Base-by-base conservation (phyloP, 352 stramenopile genomes). In the Phytopythium delawarense region DNA sequence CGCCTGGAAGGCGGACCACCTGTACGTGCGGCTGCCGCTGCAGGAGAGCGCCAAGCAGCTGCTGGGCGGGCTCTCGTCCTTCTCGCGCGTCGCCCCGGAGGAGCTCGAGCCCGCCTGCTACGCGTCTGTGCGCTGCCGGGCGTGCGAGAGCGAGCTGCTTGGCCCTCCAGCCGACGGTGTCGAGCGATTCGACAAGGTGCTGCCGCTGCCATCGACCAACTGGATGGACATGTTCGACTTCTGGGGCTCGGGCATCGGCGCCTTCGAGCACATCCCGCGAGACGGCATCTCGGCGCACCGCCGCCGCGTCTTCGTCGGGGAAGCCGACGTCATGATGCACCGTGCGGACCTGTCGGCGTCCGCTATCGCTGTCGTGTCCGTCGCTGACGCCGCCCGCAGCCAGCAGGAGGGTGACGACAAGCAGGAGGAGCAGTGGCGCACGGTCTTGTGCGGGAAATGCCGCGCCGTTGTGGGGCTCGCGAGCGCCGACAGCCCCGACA, bases 191-290 rank as follows among this genome's bases (percentile, higher is more conserved):
- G 72, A 88, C 9, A 88, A 84, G 63, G 82, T 87, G 13, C 52
- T 91, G 59, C 83, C 85, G 30, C 70, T 94, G 8, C 85, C 85
- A 34, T 92, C 85, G 13, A 71, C 82, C 21, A 91, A 92, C 55
- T 94, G 85, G 85, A 88, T 89, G 74, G 85, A 94, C 34, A 94
- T 94, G 85, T 88, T 91, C 42, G 85, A 94, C 62, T 94, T 92
- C 55, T 92, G 85, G 85, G 85, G 85, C 12, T 78, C 80, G 39
- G 85, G 82, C 9, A 79, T 89, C 55, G 85, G 85, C 44, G 84
- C 79, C 4, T 94, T 94, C 62, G 82, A 92, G 61, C 80, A 94
- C 48, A 81, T 94, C 60, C 83, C 85, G 6, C 72, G 80, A 0
- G 81, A 92, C 39, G 74, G 75, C 50, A 92, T 94, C 52, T 65